phyloP scores from a whole-genome alignment of 2,329 filamentous ascomycete species.

The Beauveria sp. region DNA sequence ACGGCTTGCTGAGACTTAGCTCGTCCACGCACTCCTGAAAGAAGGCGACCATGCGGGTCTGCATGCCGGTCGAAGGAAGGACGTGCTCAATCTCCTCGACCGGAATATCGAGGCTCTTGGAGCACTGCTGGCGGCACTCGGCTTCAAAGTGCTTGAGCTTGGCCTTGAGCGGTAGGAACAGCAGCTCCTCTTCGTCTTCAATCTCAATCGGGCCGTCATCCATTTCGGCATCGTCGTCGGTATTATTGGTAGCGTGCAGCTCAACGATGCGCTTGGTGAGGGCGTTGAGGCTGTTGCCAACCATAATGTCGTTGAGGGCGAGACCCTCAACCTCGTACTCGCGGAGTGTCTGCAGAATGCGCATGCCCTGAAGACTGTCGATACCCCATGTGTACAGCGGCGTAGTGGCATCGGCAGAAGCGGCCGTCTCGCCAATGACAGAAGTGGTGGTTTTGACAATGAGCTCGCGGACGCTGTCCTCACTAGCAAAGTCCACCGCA shows the following conservation, averaged over 20 bases:
- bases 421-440: constrained; percentile 4
- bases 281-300: constrained; percentile 6
- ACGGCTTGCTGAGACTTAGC: constrained; percentile 3
- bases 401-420: not conserved
- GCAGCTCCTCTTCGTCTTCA: constrained; percentile 11
- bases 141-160: constrained; percentile 11
- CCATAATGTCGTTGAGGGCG: constrained; percentile 6
- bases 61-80: constrained; percentile 7
- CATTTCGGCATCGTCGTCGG: not conserved
- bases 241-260: not conserved
- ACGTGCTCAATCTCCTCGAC: constrained; percentile 10
- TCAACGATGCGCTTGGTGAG: constrained; percentile 5
- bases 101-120: constrained; percentile 1
- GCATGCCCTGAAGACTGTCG: constrained; percentile 10
- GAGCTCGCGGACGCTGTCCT: constrained; percentile 6
- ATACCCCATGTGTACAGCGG: constrained; percentile 10
- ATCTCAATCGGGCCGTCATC: constrained; percentile 7
- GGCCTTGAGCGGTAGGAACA: not conserved
- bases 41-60: constrained; percentile 11
- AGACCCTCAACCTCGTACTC: constrained; percentile 6
- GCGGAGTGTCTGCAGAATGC: not conserved
- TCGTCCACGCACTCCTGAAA: constrained; percentile 8
- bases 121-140: constrained; percentile 6
- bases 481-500: not conserved
- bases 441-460: not conserved